Conservation (phyloP, 2,329 filamentous ascomycete species). For the Pseudocercospora pini-densiflorae region DNA sequence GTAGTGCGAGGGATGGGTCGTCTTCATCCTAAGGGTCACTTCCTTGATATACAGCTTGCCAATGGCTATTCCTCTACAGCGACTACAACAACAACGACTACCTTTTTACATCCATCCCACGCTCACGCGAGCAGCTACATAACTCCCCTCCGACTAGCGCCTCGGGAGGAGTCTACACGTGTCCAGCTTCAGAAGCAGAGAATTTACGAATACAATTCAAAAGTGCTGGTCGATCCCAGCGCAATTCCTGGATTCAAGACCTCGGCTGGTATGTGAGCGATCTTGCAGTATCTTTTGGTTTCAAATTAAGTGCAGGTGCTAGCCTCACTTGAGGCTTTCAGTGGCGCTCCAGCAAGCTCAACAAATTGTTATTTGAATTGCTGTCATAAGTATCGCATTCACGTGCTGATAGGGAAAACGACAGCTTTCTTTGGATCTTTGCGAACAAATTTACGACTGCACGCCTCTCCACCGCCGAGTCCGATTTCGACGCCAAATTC, state of each 20-base stretch:
- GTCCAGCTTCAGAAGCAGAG: conserved; percentile 38
- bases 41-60: conserved; percentile 31
- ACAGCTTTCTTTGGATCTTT: conserved; percentile 83
- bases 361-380: not conserved
- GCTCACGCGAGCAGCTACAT: conserved; percentile 19
- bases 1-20: conserved; percentile 24
- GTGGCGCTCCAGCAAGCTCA: not conserved
- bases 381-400: not conserved
- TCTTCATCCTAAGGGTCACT: conserved; percentile 27
- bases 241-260: conserved; percentile 42
- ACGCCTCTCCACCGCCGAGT: conserved; percentile 60
- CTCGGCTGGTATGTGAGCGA: conserved; percentile 39
- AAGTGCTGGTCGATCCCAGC: conserved; percentile 30
- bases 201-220: conserved; percentile 32
- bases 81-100: conserved; percentile 21
- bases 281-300: not conserved
- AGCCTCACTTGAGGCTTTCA: not conserved
- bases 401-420: not conserved
- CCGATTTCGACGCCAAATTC: conserved; percentile 69
- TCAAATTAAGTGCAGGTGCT: not conserved
- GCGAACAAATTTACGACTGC: conserved; percentile 76
- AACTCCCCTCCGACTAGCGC: conserved; percentile 26
- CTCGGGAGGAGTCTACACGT: conserved; percentile 35
- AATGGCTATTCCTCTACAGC: conserved; percentile 25
- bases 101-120: conserved; percentile 16